phyloP scores from a whole-genome alignment of 2,329 filamentous ascomycete species.

The Pestalotiopsis sp. region DNA sequence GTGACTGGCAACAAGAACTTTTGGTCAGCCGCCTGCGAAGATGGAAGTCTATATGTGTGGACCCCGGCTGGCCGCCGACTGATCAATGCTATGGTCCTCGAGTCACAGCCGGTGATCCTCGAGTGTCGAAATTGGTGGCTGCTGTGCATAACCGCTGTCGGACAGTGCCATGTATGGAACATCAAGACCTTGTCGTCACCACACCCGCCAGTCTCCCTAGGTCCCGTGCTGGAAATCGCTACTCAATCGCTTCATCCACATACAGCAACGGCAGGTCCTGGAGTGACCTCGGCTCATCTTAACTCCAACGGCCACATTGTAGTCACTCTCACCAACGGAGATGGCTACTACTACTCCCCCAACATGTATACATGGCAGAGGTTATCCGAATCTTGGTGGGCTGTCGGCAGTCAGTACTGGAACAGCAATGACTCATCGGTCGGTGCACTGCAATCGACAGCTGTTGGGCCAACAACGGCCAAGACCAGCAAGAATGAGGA shows the following conservation, averaged over 20 bases:
- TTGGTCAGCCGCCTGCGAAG: conserved; percentile 92
- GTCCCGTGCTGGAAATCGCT: conserved; percentile 85
- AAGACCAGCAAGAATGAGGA: conserved; percentile 49
- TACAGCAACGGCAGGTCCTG: conserved; percentile 73
- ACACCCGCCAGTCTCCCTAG: conserved; percentile 87
- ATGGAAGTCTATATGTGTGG: conserved; percentile 89
- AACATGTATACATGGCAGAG: conserved; percentile 91
- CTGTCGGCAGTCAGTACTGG: conserved; percentile 97
- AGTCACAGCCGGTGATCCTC: conserved; percentile 91
- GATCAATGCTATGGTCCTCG: conserved; percentile 81
- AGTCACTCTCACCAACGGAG: conserved; percentile 90
- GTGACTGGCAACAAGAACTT: conserved; percentile 89
- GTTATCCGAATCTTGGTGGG: conserved; percentile 97
- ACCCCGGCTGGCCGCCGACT: conserved; percentile 87
- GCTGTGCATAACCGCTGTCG: conserved; percentile 84
- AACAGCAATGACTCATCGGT: conserved; percentile 94
- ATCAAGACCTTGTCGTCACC: conserved; percentile 80
- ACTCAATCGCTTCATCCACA: conserved; percentile 78
- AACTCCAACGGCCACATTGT: conserved; percentile 86
- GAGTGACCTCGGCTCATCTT: conserved; percentile 86
- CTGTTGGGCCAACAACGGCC: conserved; percentile 58
- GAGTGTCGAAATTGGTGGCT: conserved; percentile 90
- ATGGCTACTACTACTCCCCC: conserved; percentile 88
- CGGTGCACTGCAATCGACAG: conserved; percentile 74
- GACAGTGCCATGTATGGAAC: conserved; percentile 93